Conservation (phyloP, 352 stramenopile species). For the Globisporangium nunn region DNA sequence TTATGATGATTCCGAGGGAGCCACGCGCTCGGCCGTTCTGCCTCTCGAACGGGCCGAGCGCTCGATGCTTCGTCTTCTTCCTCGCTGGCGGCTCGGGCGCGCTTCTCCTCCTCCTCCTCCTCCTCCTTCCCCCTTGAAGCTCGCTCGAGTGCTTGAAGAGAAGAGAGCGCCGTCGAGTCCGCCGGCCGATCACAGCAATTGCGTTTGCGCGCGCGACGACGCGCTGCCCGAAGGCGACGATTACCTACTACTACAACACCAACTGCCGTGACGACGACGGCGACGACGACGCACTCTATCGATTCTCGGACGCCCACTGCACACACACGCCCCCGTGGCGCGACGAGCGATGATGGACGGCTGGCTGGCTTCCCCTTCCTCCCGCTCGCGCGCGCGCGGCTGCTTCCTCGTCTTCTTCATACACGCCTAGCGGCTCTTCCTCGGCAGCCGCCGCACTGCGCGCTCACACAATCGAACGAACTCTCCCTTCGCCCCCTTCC, state of each 20-base stretch:
- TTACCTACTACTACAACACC: conserved; percentile 2
- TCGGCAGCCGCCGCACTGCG: background rate
- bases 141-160: background rate
- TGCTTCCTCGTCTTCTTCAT: conserved; percentile 1
- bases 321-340: background rate
- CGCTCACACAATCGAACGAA: background rate
- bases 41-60: conserved; percentile 4
- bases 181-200: conserved; percentile 1
- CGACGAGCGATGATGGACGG: background rate
- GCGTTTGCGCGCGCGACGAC: background rate
- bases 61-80: conserved; percentile 2
- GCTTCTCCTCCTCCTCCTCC: background rate
- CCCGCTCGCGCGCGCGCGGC: background rate
- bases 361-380: background rate
- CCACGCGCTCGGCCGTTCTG: conserved; percentile 1
- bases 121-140: background rate
- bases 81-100: background rate
- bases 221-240: background rate
- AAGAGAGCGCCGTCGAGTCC: background rate
- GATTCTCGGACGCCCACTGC: conserved; percentile 2
- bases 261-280: background rate
- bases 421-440: background rate
- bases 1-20: conserved; percentile 7
- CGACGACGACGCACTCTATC: conserved; percentile 1
- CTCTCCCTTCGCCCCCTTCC: background rate